These are phyloP conservation scores for Claviceps sp. DNA, from an alignment of 2,329 filamentous ascomycete species.

Conservation along the genomic window DNA sequence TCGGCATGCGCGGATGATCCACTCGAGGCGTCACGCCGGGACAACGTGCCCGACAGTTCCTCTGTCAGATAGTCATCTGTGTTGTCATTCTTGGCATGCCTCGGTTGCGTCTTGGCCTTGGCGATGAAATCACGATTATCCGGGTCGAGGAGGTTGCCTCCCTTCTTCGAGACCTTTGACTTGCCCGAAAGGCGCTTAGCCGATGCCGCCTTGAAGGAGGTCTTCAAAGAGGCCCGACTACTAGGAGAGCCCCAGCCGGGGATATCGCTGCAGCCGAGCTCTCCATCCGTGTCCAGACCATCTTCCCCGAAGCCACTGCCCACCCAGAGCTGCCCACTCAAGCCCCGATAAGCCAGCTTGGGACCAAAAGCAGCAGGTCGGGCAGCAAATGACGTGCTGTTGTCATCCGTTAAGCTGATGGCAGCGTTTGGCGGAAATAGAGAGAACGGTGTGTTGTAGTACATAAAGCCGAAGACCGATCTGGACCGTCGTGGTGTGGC, in stretches of 20 bases:
- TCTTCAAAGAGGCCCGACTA: slow-evolving; percentile 30
- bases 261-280: slow-evolving; percentile 90
- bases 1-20: slow-evolving; percentile 54
- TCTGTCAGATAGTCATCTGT: slow-evolving; percentile 77
- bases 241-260: slow-evolving; percentile 67
- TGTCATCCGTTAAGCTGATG: slow-evolving; percentile 94
- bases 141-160: slow-evolving; percentile 14
- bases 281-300: slow-evolving; percentile 56
- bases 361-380: slow-evolving; percentile 90
- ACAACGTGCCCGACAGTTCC: slow-evolving; percentile 18
- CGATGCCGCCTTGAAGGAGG: slow-evolving; percentile 19
- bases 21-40: slow-evolving; percentile 23
- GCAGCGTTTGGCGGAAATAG: slow-evolving; percentile 92
- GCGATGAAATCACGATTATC: slow-evolving; percentile 12
- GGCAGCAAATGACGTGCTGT: slow-evolving; percentile 92
- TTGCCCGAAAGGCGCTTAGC: slow-evolving; percentile 10
- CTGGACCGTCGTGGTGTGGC: slow-evolving; percentile 11
- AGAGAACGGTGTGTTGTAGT: slow-evolving; percentile 64
- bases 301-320: slow-evolving; percentile 86
- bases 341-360: slow-evolving; percentile 55
- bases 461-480: slow-evolving; percentile 39
- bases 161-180: slow-evolving; percentile 9
- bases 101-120: slow-evolving; percentile 5
- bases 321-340: slow-evolving; percentile 87
- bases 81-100: slow-evolving; percentile 45